Percentiles rank a stretch among this genome's conserved stretches.
Evolutionary conservation across 2,329 filamentous ascomycete species (phyloP).

Genomic region (Colletotrichum graminicola): DNA sequence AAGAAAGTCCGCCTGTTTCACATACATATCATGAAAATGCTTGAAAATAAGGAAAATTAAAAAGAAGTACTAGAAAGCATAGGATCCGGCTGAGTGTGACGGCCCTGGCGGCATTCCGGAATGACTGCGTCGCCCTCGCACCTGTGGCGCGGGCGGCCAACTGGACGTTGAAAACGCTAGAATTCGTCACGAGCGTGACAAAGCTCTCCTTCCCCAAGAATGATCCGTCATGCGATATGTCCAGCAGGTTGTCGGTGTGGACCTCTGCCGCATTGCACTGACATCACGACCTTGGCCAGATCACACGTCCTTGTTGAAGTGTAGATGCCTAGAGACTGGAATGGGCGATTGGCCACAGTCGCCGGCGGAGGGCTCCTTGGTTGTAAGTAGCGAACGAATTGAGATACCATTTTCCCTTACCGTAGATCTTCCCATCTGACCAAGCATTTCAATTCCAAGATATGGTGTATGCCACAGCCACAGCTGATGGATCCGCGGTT

Average conservation of each 20-base stretch:
- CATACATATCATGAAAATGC: too few relatives aligned
- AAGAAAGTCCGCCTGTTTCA: too few relatives aligned
- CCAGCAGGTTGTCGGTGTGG: slow-evolving; percentile 37
- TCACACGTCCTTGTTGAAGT: slow-evolving; percentile 60
- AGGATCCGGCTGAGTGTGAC: slow-evolving; percentile 7
- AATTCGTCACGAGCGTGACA: slow-evolving; percentile 45
- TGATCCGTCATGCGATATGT: slow-evolving; percentile 50
- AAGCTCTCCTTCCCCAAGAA: slow-evolving; percentile 50
- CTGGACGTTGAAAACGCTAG: slow-evolving; percentile 44
- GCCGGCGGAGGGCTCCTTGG: slow-evolving; percentile 64
- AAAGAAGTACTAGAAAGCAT: too few relatives aligned
- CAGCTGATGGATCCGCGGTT: slow-evolving; percentile 56
- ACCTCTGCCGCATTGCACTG: slow-evolving; percentile 48
- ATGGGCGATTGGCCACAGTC: slow-evolving; percentile 59
- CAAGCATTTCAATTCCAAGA: slow-evolving; percentile 59
- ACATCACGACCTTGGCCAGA: slow-evolving; percentile 49
- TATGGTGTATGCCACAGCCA: slow-evolving; percentile 57
- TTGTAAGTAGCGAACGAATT: slow-evolving; percentile 48
- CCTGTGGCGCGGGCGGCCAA: slow-evolving; percentile 41
- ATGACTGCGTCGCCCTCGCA: slow-evolving; percentile 32
- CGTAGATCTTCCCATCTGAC: neutral
- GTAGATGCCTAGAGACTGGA: slow-evolving; percentile 61
- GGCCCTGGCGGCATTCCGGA: neutral
- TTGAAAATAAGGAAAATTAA: too few relatives aligned
- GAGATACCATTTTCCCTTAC: neutral